Base-by-base conservation (phyloP, 805 yeast genomes). In the Ogataea paradorogensis region DNA sequence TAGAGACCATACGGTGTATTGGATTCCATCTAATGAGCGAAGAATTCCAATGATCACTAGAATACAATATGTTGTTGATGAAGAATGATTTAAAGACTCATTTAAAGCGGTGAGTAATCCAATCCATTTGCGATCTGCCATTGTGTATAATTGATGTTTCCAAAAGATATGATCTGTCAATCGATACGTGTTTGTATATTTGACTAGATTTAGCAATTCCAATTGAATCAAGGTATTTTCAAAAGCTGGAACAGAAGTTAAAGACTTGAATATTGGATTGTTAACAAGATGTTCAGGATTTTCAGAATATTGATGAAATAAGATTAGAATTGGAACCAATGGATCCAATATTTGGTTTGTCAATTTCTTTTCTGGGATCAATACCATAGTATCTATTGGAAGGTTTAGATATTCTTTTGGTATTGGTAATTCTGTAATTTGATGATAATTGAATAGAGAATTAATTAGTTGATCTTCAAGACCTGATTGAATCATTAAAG, bases 51-150 rank as follows among this genome's bases (percentile, higher is more conserved):
- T 13, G 9, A 50, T 13, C 4, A 42, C 45, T 15, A 50, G 25
- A 15, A 50, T 27, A n/a, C 38, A 40, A 23, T 30, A 42, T 4
- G 50, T 38, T 2, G 39, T 33, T 7, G 33, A 18, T 9, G 36
- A 21, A 15, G 42, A 27, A 9, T 25, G 24, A 9, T 26, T 3
- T 7, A 40, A 7, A 9, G 55, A 42, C 10, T 22, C 20, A 15
- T 48, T 38, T 18, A 50, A 25, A 9, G 48, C 32, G 6, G 40
- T 27, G 5, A 44, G 30, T 16, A 50, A 37, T 18, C 35, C 36
- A 10, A 50, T 30, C 52, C 52, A 50, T 28, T 42, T 42, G 18
- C 49, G 40, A 9, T 44, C 51, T 5, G 44, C 38, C 18, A 43
- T 15, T 1, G 15, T 4, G 21, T 27, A 27, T 15, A 27, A n/a